Evolutionary conservation across 257 asterid species (phyloP), one percentile per base, ranked within the genome.

Genomic region (Paulownia fortunei): DNA sequence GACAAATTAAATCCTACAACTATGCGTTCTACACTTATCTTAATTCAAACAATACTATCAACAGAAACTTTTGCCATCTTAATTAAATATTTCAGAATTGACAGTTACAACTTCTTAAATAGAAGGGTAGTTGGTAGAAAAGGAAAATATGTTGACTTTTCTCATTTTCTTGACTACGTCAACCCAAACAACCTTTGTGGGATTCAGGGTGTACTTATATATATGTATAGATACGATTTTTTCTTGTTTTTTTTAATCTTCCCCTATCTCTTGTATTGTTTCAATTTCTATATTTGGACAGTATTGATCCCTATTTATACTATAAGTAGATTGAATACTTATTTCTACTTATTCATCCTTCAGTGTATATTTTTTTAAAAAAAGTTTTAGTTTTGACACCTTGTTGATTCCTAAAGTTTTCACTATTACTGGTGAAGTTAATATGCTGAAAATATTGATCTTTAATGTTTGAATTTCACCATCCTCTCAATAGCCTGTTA

Each of bases 401-500:
- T 74, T 46, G 18, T 27, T 44, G 23, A 30, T 32, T 34, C 34
- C 34, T 49, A 36, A 62, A 75, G 6, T 32, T 13, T 49, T 56
- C 72, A 32, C 44, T 2, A n/a, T 67, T 55, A 56, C 19, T 64
- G 70, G 73, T 63, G 72, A 54, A 24, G 55, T 54, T 27, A 63
- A 44, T 18, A 42, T 71, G 67, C 52, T 42, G 73, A 72, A 61
- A 64, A 47, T 34, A 59, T 10, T 66, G 46, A 69, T 76, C 41
- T 21, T 72, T 56, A 12, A 51, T 55, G 52, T 64, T 64, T 11
- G n/a, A 49, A n/a, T 11, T 60, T 82, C 47, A 71, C 58, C 80
- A 52, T 69, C 44, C 52, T 77, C 76, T 55, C 74, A 62, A n/a
- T 72, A 67, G 46, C 72, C 46, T 55, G 79, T 52, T 54, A 18